phyloP scores from a whole-genome alignment of 352 stramenopile species.

The Globisporangium nagaii region DNA sequence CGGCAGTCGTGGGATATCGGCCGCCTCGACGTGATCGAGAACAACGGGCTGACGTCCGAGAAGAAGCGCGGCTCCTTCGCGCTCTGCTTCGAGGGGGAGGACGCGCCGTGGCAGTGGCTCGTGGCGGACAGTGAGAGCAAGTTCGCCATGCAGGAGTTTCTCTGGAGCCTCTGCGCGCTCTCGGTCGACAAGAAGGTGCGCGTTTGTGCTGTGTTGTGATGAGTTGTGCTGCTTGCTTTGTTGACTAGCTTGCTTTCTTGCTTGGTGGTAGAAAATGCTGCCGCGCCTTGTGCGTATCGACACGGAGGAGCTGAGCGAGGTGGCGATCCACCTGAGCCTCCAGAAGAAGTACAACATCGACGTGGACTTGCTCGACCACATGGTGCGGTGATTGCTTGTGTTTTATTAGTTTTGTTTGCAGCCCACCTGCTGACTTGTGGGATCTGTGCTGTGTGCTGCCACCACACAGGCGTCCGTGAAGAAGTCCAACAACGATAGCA shows the following conservation, averaged over 20 bases:
- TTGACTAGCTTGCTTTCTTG: not conserved
- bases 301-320: conserved; percentile 52
- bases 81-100: conserved; percentile 43
- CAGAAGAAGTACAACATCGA: conserved; percentile 64
- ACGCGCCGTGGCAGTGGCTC: conserved; percentile 45
- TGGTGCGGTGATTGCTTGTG: conserved; percentile 14
- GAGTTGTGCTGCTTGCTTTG: too few species aligned
- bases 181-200: conserved; percentile 44
- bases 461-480: conserved; percentile 29
- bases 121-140: conserved; percentile 43
- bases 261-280: conserved; percentile 24
- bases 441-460: not conserved
- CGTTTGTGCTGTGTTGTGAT: not conserved
- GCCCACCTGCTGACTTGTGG: not conserved
- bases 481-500: conserved; percentile 16
- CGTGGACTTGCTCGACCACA: conserved; percentile 45
- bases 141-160: conserved; percentile 66
- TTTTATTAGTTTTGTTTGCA: not conserved
- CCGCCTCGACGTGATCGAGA: conserved; percentile 50
- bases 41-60: conserved; percentile 43
- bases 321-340: conserved; percentile 40
- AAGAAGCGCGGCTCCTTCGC: conserved; percentile 51
- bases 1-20: conserved; percentile 55
- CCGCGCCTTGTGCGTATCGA: conserved; percentile 53
- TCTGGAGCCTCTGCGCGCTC: conserved; percentile 64